Base-by-base conservation (phyloP, 2,329 filamentous ascomycete species). In the Cytospora mali region DNA sequence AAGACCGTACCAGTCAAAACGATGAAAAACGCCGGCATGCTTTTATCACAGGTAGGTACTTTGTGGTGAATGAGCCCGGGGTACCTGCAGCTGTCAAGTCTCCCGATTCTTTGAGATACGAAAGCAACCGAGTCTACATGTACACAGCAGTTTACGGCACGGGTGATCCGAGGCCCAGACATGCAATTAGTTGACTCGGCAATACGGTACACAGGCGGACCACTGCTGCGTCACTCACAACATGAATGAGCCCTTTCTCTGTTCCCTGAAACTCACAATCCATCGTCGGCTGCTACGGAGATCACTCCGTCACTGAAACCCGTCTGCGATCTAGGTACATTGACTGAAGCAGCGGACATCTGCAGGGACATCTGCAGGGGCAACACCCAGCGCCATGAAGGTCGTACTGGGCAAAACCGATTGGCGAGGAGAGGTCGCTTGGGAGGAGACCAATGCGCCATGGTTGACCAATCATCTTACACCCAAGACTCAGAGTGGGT, bases 371-470 rank as follows among this genome's bases (percentile, higher is more conserved):
- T 60, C 60, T 65, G 63, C 42, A 46, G 42, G 42, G 48, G 27
- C 11, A 35, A 35, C 58, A 27, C 31, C 25, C 33, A 58, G 55
- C 42, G 56, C 55, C 63, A 65, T 18, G 23, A 51, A 31, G 35
- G 35, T 27, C 21, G 60, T 49, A 25, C 9, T 53, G 51, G 33
- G 25, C 52, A 6, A 58, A 49, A 60, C 52, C 60, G 63, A 65
- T 65, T 65, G 63, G 63, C 27, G 35, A 28, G n/a, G 52, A 53
- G 28, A 51, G 39, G 55, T 58, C 61, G 63, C 61, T 62, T 62
- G 55, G 31, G 48, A 27, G 28, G 29, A 51, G 54, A 10, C 61
- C 61, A 46, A 25, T 52, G 21, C 11, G 25, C 39, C 23, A 18
- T 6, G 13, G 28, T 23, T 31, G 25, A 25, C 55, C 63, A 63